Evolutionary conservation across 2,329 filamentous ascomycete genomes (phyloP).

Genomic region (Exophiala bonariae): DNA sequence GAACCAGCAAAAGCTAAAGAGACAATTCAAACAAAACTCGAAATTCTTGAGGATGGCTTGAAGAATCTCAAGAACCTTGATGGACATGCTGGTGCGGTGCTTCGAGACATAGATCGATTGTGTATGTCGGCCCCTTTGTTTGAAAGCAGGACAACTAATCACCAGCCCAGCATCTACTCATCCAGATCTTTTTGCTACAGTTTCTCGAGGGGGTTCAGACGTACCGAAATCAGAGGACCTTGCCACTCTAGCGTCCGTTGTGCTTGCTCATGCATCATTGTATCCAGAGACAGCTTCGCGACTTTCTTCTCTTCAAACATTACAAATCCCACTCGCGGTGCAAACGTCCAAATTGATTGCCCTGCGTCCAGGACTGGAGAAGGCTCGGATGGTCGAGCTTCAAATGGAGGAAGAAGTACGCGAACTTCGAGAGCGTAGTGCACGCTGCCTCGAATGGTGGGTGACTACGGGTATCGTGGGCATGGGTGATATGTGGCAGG

Average conservation of each 20-base stretch:
- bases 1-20: conserved; percentile 38
- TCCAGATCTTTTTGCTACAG: conserved; percentile 19
- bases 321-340: conserved; percentile 45
- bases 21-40: conserved; percentile 41
- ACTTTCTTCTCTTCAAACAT: conserved; percentile 48
- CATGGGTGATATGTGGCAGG: conserved; percentile 67
- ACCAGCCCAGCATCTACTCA: conserved; percentile 7
- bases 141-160: not conserved
- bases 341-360: conserved; percentile 43
- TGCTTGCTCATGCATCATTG: conserved; percentile 46
- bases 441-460: conserved; percentile 63
- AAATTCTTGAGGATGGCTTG: conserved; percentile 39
- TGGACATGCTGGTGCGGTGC: conserved; percentile 25
- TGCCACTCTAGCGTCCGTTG: conserved; percentile 33
- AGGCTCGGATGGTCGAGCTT: conserved; percentile 37
- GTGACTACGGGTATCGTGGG: conserved; percentile 71
- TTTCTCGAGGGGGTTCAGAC: not conserved
- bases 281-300: conserved; percentile 50
- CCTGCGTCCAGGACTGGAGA: conserved; percentile 43
- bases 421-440: conserved; percentile 43
- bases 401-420: conserved; percentile 41
- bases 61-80: conserved; percentile 38
- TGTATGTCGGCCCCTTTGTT: conserved; percentile 31
- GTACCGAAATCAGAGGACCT: conserved; percentile 23
- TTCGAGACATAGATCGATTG: conserved; percentile 43